Conservation (phyloP, 2,329 filamentous ascomycete species). For the Pseudogymnoascus sp. region DNA sequence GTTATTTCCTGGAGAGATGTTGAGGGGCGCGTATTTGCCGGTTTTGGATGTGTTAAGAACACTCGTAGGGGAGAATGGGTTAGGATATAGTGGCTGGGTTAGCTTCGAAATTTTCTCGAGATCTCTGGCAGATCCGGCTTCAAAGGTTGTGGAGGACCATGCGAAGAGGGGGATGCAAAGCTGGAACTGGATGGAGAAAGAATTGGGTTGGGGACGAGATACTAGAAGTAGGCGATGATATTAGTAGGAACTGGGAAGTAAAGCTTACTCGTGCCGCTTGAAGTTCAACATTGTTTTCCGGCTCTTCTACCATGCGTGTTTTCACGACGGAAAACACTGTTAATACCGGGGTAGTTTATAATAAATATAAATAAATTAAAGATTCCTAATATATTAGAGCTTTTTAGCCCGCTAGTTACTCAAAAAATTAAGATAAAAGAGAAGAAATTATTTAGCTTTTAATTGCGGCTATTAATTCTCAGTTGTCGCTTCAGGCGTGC, state of each 20-base stretch:
- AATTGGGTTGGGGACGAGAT: constrained; percentile 16
- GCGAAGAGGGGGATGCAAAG: constrained; percentile 40
- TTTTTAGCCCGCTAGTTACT: background rate
- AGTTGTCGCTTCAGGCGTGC: too few species aligned
- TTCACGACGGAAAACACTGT: background rate
- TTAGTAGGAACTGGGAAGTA: too few species aligned
- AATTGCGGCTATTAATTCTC: background rate
- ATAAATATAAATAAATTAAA: background rate
- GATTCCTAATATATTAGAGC: background rate
- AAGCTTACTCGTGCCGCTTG: too few species aligned
- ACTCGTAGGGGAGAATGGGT: constrained; percentile 39
- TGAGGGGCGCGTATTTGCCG: constrained; percentile 53
- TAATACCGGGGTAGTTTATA: background rate
- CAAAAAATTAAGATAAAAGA: background rate
- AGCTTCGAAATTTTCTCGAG: constrained; percentile 52
- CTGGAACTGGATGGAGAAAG: constrained; percentile 39
- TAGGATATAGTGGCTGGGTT: constrained; percentile 51
- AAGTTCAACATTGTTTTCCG: too few species aligned
- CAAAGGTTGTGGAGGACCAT: constrained; percentile 40
- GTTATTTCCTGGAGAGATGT: constrained; percentile 39
- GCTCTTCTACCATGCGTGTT: too few species aligned
- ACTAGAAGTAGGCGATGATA: too few species aligned
- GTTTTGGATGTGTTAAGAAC: constrained; percentile 42
- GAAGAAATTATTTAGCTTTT: background rate
- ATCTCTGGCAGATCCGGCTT: constrained; percentile 37